Base-by-base conservation (phyloP, 805 yeast species). In the Kuraishia piskuri region DNA sequence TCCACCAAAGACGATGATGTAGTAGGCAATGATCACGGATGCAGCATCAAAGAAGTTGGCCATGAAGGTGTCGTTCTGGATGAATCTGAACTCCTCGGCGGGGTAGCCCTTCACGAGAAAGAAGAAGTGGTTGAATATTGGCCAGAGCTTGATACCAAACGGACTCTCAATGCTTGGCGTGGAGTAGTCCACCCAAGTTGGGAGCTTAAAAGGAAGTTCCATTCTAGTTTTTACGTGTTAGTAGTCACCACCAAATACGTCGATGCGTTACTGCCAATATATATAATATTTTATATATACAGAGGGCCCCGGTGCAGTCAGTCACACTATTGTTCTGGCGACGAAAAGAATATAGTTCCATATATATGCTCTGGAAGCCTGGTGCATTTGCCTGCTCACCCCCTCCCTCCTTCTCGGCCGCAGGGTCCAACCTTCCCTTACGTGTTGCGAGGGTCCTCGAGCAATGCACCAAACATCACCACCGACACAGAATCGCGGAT, bases 1-100 rank as follows among this genome's bases (percentile, higher is more conserved):
- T 54, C 97, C 97, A 57, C 97, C 95, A 66, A 90, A 90, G 57
- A 91, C 86, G 50, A 88, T 78, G 48, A 82, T 66, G 66, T 92
- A 91, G 75, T 91, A 91, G n/a, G 78, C 64, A 25, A 76, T 72
- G 58, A 90, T 67, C 55, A 78, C 73, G 49, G 72, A 66, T 45
- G 77, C 64, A 24, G 82, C 83, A 55, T 80, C 83, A 54, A 71
- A 73, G 50, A 83, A 78, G 59, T 82, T 82, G 53, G 87, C 87
- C 62, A 90, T 67, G 53, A 88, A 86, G 1, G 91, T 80, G 57
- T 79, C 65, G 62, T 83, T 82, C 61, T 82, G 79, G 50, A 79
- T 70, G 65, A 88, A 91, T 62, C 76, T 71, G 67, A 91, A 91
- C 51, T 83, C 77, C 46, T 75, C 77, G 48, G 89, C 88, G 12